phyloP scores from a whole-genome alignment of 441 rosid species.

The Melastoma candidum region DNA sequence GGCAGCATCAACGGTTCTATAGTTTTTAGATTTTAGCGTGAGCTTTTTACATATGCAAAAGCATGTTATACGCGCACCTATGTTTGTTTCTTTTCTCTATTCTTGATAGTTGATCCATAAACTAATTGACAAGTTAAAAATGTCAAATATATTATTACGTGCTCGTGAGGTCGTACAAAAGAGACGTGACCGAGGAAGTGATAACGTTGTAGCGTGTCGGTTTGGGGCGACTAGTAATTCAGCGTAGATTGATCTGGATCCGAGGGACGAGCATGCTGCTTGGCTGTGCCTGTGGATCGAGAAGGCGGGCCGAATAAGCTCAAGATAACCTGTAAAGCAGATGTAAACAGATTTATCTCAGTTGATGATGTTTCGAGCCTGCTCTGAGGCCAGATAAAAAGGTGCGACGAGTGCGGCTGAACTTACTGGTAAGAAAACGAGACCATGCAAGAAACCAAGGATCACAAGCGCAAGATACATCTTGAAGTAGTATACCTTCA shows the following conservation, averaged over 20 bases:
- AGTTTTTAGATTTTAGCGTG: background rate
- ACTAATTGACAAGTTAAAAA: background rate
- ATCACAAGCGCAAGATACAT: conserved; percentile 66
- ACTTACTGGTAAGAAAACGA: conserved; percentile 67
- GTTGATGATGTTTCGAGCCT: too few species aligned
- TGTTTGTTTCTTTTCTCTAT: too few species aligned
- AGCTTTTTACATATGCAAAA: background rate
- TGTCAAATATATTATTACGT: background rate
- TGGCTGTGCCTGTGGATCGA: conserved; percentile 43
- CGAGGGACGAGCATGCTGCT: conserved; percentile 23
- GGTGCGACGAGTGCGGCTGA: background rate
- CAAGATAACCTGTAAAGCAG: too few species aligned
- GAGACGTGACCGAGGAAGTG: background rate
- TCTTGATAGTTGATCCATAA: too few species aligned
- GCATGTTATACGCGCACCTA: too few species aligned
- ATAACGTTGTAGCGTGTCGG: too few species aligned
- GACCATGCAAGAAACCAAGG: conserved; percentile 67
- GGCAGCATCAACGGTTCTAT: conserved; percentile 18
- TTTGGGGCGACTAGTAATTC: too few species aligned
- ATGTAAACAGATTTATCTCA: too few species aligned
- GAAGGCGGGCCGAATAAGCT: conserved; percentile 40
- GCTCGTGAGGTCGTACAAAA: background rate
- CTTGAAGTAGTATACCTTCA: conserved; percentile 69
- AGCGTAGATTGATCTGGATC: too few species aligned
- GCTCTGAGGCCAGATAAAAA: too few species aligned